Percentiles rank a stretch among this genome's conserved stretches.
Conservation (phyloP, 495 filamentous ascomycete species). For the Jackrogersella multiformis region DNA sequence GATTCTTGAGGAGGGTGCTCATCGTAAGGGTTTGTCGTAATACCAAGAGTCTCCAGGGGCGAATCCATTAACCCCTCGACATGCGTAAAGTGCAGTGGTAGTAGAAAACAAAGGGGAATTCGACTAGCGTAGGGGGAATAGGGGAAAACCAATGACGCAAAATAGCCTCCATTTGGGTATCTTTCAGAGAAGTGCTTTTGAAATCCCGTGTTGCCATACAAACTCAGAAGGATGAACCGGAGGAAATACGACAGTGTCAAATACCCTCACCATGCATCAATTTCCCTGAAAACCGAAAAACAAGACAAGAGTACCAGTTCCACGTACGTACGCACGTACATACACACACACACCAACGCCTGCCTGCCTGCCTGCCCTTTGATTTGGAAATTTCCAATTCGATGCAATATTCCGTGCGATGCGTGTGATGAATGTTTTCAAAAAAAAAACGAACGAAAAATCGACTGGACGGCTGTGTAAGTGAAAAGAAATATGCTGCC, state of each 20-base stretch:
- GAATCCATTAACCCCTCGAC: constrained; percentile 39
- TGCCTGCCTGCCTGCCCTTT: constrained; percentile 35
- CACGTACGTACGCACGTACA: constrained; percentile 22
- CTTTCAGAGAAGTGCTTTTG: constrained; percentile 43
- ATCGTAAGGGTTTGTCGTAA: constrained; percentile 30
- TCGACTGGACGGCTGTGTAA: constrained; percentile 17
- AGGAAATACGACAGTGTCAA: constrained; percentile 35
- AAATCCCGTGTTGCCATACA: constrained; percentile 41
- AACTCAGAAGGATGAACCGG: constrained; percentile 34
- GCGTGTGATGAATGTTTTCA: constrained; percentile 30
- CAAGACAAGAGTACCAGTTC: constrained; percentile 18
- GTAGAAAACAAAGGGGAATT: constrained; percentile 37
- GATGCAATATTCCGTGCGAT: constrained; percentile 44
- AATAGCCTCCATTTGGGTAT: constrained; percentile 46
- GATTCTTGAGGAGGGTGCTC: constrained; percentile 31
- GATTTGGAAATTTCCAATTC: constrained; percentile 26
- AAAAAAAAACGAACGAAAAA: constrained; percentile 31
- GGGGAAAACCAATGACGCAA: constrained; percentile 41
- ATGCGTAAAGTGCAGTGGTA: constrained; percentile 26
- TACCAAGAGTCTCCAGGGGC: constrained; percentile 37
- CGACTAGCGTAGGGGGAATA: constrained; percentile 18
- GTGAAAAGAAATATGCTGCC: constrained; percentile 22
- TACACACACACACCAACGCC: constrained; percentile 32
- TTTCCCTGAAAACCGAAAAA: constrained; percentile 36
- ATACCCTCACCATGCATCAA: constrained; percentile 38